These are phyloP conservation scores for Verticillium klebahnii DNA, from an alignment of 2,329 filamentous ascomycete species.

Conservation along the genomic window DNA sequence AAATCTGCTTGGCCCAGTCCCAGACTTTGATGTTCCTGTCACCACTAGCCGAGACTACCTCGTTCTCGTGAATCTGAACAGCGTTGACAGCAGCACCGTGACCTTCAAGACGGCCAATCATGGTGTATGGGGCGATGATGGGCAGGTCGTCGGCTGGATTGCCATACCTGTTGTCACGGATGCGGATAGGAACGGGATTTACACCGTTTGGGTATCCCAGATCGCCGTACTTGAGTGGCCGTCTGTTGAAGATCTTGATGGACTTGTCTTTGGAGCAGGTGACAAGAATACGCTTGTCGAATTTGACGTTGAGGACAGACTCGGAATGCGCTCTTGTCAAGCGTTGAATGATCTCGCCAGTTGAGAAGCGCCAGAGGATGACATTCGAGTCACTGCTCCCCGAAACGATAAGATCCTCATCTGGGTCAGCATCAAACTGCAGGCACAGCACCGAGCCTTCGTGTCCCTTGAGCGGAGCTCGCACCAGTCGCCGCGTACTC, in stretches of 20 bases:
- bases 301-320: slow-evolving; percentile 89
- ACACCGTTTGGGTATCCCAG: slow-evolving; percentile 48
- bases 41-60: slow-evolving; percentile 91
- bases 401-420: slow-evolving; percentile 90
- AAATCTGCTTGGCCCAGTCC: slow-evolving; percentile 78
- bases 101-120: slow-evolving; percentile 76
- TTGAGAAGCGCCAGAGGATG: slow-evolving; percentile 91
- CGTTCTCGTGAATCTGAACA: slow-evolving; percentile 79
- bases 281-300: slow-evolving; percentile 85
- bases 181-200: slow-evolving; percentile 46
- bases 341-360: slow-evolving; percentile 74
- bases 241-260: slow-evolving; percentile 93
- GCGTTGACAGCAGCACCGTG: slow-evolving; percentile 93
- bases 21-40: slow-evolving; percentile 93
- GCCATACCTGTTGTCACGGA: slow-evolving; percentile 53
- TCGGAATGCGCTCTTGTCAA: slow-evolving; percentile 77
- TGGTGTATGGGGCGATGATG: slow-evolving; percentile 61
- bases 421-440: slow-evolving; percentile 85
- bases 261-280: slow-evolving; percentile 97
- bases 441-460: slow-evolving; percentile 85
- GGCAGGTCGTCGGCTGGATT: slow-evolving; percentile 40
- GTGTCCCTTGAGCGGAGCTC: slow-evolving; percentile 72
- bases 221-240: slow-evolving; percentile 57
- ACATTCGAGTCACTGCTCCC: slow-evolving; percentile 90
- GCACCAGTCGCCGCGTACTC: slow-evolving; percentile 70